Conservation (phyloP, 2,329 filamentous ascomycete species). For the Neofusicoccum ribis region DNA sequence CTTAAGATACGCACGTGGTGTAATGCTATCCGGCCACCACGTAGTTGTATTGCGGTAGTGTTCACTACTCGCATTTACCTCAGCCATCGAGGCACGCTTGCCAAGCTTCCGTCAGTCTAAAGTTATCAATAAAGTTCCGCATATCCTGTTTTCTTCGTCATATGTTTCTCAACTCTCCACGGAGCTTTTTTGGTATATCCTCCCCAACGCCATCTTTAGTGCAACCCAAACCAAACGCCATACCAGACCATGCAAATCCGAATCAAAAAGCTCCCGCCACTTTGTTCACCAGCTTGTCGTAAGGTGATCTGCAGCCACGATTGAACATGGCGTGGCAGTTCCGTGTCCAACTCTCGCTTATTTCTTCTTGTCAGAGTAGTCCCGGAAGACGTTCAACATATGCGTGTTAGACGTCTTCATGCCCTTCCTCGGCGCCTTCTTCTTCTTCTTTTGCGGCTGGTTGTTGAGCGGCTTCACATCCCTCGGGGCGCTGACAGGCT, state of each 20-base stretch:
- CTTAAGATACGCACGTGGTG: no score
- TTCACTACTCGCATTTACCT: no score
- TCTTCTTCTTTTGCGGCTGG: conserved; percentile 60
- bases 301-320: not conserved
- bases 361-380: conserved; percentile 58
- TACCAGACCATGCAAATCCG: not conserved
- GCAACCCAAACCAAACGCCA: not conserved
- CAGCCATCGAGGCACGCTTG: no score
- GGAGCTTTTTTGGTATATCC: not conserved
- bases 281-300: not conserved
- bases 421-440: conserved; percentile 70
- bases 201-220: not conserved
- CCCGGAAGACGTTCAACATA: conserved; percentile 79
- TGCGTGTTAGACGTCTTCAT: conserved; percentile 86
- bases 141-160: not conserved
- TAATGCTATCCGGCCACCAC: no score
- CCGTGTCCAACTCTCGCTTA: conserved; percentile 21
- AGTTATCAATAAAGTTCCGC: not conserved
- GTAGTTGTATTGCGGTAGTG: no score
- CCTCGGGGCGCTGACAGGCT: conserved; percentile 80
- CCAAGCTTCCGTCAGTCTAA: no score
- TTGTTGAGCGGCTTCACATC: conserved; percentile 45
- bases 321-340: not conserved
- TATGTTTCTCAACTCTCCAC: not conserved
- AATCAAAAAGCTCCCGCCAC: no score